Base-by-base conservation (phyloP, 805 yeast genomes). In the Schwanniomyces sp. region DNA sequence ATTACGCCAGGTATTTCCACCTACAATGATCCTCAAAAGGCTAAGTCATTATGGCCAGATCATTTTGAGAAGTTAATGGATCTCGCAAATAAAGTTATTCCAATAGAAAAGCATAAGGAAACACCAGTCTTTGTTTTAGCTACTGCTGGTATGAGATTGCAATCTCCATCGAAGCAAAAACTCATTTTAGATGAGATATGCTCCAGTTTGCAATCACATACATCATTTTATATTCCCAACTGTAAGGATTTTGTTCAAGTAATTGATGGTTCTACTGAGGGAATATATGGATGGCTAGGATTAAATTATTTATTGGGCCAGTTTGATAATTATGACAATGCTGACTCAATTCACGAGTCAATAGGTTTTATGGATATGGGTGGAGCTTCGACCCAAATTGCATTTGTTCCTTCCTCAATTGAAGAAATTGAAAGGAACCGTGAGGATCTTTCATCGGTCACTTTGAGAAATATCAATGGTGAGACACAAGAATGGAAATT, bases 291-390 rank as follows among this genome's bases (percentile, higher is more conserved):
- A 12, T 94, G 99, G 99, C 65, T 94, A 27, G 94, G 92, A 0
- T 72, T 94, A 41, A 94, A 94, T 63, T 94, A 92, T 66, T 67
- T 94, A 47, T 78, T 86, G 66, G 86, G 88, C 1, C 80, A 80
- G 50, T 71, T 88, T 42, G 75, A 84, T 50, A 63, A 76, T 45
- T 79, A 76, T 55, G 74, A 75, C 32, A 54, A 68, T 6, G 46
- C 52, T 2, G 63, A 61, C 9, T 61, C 65, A 2, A 54, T 41
- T 3, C 86, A 79, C 56, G 66, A 67, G n/a, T 83, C 96, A 0
- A 85, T 79, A 53, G 99, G 99, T 4, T 92, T 94, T 57, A 86
- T 94, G 92, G 99, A 94, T 65, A 94, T 94, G 99, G 99, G 99
- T 12, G 99, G 99, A 11, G 99, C 99, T 0, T 90, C 97, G 1